Evolutionary conservation across 2,329 filamentous ascomycete species (phyloP).

Genomic region (Diplodia sapinea): DNA sequence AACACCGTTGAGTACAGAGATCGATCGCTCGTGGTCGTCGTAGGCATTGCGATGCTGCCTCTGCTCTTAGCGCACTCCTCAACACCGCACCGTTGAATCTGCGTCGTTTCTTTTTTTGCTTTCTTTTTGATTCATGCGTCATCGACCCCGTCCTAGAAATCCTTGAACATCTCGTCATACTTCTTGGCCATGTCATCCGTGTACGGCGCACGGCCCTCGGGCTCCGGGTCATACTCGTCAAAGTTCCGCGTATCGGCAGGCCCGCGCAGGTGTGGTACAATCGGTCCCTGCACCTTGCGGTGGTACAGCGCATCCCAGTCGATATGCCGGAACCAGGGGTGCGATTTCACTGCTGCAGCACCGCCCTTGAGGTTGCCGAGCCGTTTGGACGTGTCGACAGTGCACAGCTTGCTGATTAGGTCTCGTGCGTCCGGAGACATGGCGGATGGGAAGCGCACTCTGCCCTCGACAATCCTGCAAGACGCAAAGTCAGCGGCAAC

Average conservation of each 20-base stretch:
- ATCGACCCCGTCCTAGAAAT: conserved; percentile 60
- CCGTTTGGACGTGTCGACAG: conserved; percentile 76
- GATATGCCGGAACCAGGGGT: conserved; percentile 75
- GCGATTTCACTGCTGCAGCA: conserved; percentile 72
- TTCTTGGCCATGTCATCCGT: conserved; percentile 70
- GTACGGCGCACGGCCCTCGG: conserved; percentile 68
- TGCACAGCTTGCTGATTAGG: conserved; percentile 77
- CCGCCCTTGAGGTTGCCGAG: conserved; percentile 80
- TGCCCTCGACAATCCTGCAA: conserved; percentile 75
- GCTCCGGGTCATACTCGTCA: conserved; percentile 80
- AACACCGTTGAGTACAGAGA: conserved; percentile 28
- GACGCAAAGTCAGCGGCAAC: conserved; percentile 7
- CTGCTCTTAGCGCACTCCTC: conserved; percentile 12
- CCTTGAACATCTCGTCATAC: conserved; percentile 74
- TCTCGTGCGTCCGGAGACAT: conserved; percentile 74
- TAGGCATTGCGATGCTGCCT: conserved; percentile 16
- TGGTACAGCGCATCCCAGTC: conserved; percentile 76
- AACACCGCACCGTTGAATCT: background rate
- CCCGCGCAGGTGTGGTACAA: conserved; percentile 74
- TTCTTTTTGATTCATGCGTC: conserved; percentile 17
- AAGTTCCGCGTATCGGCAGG: conserved; percentile 81
- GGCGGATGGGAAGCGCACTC: conserved; percentile 72
- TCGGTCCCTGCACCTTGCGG: conserved; percentile 70
- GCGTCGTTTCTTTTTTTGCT: conserved; percentile 1
- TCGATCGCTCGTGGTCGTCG: conserved; percentile 26